Percentiles rank a stretch among this genome's conserved stretches.
These are phyloP conservation scores for Porcisia hertigi DNA, from an alignment of 208 protist species.

Conservation along the genomic window DNA sequence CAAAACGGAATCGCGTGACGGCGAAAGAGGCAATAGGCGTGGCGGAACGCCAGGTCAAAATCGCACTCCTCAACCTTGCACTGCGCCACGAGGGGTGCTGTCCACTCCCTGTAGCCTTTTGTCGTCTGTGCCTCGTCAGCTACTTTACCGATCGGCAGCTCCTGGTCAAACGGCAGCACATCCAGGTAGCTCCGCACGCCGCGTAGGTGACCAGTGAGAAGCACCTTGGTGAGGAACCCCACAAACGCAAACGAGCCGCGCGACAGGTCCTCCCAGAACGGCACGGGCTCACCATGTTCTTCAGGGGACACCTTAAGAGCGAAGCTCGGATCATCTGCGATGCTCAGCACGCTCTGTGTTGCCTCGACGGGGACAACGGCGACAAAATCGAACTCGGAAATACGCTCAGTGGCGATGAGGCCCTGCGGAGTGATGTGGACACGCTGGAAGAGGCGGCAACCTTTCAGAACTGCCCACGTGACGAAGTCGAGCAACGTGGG, in stretches of 20 bases:
- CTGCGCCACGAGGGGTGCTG: constrained; percentile 47
- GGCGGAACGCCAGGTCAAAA: constrained; percentile 73
- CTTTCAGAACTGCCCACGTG: constrained; percentile 86
- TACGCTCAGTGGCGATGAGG: constrained; percentile 74
- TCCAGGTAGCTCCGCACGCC: constrained; percentile 84
- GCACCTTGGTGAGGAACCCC: constrained; percentile 62
- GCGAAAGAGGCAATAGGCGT: constrained; percentile 87
- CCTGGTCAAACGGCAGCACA: constrained; percentile 78
- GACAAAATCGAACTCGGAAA: constrained; percentile 89
- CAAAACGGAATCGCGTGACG: constrained; percentile 88
- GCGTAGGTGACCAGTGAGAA: constrained; percentile 68
- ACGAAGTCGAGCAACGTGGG: constrained; percentile 88
- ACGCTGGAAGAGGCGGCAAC: constrained; percentile 84
- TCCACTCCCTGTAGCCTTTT: constrained; percentile 63
- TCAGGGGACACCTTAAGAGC: constrained; percentile 71
- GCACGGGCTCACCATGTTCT: constrained; percentile 62
- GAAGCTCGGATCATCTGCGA: constrained; percentile 60
- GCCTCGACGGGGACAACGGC: constrained; percentile 74
- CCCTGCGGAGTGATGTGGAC: constrained; percentile 81
- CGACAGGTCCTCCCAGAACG: constrained; percentile 80
- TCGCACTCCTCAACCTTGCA: constrained; percentile 57
- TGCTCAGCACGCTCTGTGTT: constrained; percentile 73
- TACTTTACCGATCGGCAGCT: constrained; percentile 69
- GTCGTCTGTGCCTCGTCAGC: constrained; percentile 71
- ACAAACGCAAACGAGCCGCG: constrained; percentile 79